Evolutionary conservation across 345 rosid genomes (phyloP).

Genomic region (Nasturtium officinale): DNA sequence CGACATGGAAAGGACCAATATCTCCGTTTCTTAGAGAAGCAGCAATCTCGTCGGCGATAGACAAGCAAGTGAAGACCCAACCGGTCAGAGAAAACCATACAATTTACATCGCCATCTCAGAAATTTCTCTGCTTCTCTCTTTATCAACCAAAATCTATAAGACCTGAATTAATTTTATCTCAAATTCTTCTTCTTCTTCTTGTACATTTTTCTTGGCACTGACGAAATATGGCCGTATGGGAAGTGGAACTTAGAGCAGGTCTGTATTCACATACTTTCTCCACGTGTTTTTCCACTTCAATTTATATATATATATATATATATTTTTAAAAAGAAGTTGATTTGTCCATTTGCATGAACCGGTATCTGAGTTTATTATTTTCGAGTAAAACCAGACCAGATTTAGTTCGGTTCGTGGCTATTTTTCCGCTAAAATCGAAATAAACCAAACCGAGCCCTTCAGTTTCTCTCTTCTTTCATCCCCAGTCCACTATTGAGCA

Average conservation of each 20-base stretch:
- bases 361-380: not conserved
- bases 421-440: not conserved
- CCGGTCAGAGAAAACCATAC: slow-evolving; percentile 70
- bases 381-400: not conserved
- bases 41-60: slow-evolving; percentile 89
- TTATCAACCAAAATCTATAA: not conserved
- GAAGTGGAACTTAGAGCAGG: no score
- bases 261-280: no score
- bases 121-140: not conserved
- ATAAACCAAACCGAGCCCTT: slow-evolving; percentile 26
- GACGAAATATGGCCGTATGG: no score
- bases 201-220: no score
- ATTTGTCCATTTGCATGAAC: not conserved
- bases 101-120: slow-evolving; percentile 64
- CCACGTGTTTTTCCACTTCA: not conserved
- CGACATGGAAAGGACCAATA: slow-evolving; percentile 84
- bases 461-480: not conserved
- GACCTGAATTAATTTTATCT: not conserved
- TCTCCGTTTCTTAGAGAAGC: slow-evolving; percentile 74
- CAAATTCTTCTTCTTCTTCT: not conserved
- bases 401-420: not conserved
- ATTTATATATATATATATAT: no score
- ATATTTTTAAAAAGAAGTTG: no score
- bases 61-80: slow-evolving; percentile 79
- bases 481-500: slow-evolving; percentile 14